Base-by-base conservation (phyloP, 306 rosid species). In the Acacia confusa region DNA sequence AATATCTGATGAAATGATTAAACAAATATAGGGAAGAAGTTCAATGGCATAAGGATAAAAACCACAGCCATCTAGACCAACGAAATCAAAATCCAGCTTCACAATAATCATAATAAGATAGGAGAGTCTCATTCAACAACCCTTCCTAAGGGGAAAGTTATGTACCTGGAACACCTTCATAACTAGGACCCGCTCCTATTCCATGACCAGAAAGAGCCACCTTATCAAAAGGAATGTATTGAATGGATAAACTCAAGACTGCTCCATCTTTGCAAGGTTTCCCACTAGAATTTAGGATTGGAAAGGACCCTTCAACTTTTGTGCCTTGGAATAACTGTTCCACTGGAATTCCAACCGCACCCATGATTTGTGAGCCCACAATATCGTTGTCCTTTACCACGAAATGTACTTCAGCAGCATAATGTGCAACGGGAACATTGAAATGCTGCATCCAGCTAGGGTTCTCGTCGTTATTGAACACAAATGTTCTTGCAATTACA, bases 361-460 rank as follows among this genome's bases (percentile, higher is more conserved):
- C 97, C 0, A 95, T 93, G 12, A 86, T 20, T 84, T 90, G 88
- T 36, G 99, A 95, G 1, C 95, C 95, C 58, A 95, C 94, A 60
- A 88, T 41, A 79, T 92, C 97, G 36, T 82, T 78, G 63, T 95
- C 97, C 64, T 93, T 95, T 1, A 93, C 97, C 67, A 88, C 88
- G 40, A 95, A 93, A 32, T 87, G 93, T n/a, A 93, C 86, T 78
- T 95, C 93, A 15, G 95, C 74, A 36, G 97, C 94, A 85, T 74
- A 40, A 40, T 95, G 99, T n/a, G 97, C 97, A 3, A 91, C 97
- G 0, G 92, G 91, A 78, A 85, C 91, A 75, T 91, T 79, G 61
- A 95, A 93, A 76, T 88, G 95, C 75, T 93, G 99, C 86, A 76
- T 89, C 99, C 97, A 95, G 75, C 76, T 82, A 7, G 97, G 99